phyloP scores from a whole-genome alignment of 345 rosid species.

The Carallia brachiata region DNA sequence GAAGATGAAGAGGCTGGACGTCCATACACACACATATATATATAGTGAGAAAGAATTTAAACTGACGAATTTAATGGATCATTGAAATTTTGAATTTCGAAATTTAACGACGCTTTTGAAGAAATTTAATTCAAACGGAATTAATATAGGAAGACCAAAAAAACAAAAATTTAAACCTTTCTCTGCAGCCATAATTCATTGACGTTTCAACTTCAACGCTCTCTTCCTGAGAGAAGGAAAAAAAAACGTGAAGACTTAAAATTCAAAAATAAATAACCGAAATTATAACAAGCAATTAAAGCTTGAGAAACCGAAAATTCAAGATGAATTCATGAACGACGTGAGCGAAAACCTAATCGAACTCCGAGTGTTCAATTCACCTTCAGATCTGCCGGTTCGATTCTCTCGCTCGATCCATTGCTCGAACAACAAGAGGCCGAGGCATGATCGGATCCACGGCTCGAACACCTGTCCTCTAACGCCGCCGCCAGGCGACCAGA shows the following conservation, averaged over 20 bases:
- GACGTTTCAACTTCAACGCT: constrained; percentile 54
- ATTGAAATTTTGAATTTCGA: constrained; percentile 28
- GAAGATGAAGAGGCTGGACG: constrained; percentile 3
- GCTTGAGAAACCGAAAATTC: constrained; percentile 24
- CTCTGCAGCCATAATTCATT: constrained; percentile 37
- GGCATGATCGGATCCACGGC: constrained; percentile 31
- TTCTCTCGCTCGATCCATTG: constrained; percentile 45
- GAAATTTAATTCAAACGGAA: background rate
- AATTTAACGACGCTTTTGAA: constrained; percentile 13
- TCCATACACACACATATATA: background rate
- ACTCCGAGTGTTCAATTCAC: constrained; percentile 17
- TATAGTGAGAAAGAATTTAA: background rate
- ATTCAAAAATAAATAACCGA: constrained; percentile 6
- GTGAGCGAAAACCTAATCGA: background rate
- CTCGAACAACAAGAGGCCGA: constrained; percentile 57
- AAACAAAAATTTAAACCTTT: constrained; percentile 30
- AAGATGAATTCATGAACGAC: constrained; percentile 10
- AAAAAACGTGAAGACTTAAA: constrained; percentile 14
- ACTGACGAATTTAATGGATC: constrained; percentile 19
- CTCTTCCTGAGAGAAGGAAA: constrained; percentile 34
- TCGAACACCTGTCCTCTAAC: constrained; percentile 23
- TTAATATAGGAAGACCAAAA: background rate
- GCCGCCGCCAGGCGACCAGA: constrained; percentile 14
- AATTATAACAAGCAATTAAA: constrained; percentile 28
- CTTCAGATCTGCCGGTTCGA: constrained; percentile 52